Evolutionary conservation across 305 asterid genomes (phyloP), one percentile per base, ranked within the genome.

Genomic region (Fraxinus dipetala): DNA sequence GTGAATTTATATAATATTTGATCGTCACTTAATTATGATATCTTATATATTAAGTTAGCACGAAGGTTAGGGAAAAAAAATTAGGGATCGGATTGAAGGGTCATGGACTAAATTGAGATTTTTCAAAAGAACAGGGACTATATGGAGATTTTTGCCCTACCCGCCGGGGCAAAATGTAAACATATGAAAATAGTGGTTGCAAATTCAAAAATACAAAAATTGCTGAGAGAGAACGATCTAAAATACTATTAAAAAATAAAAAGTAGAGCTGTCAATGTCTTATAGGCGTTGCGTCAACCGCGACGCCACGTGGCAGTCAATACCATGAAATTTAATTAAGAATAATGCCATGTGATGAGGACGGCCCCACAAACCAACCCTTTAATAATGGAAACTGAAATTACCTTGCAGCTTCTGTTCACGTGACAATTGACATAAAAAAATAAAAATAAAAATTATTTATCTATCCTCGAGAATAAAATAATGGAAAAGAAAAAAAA

Each of bases 241-340:
- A 45, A 45, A 36, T 36, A 36, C 43, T 36, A 36, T 48, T 40
- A 9, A 40, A 40, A 40, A 40, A 40, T 9, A 45, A 14, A 78
- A 78, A 24, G 1, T 6, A 3, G 81, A 35, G 76, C 76, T 24
- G 76, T 78, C 76, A 63, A 63, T 65, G 67, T 36, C 81, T 74
- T 40, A 18, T 54, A 32, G 26, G 67, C 8, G 6, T 56, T 56
- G 2, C 10, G 10, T 54, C 65, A 56, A 18, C 1, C 63, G 2
- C 67, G 10, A 56, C 13, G 28, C 30, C 13, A 59, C 69, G 69
- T 59, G 69, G 69, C 28, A 59, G 28, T 59, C 69, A 20, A 59
- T 8, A 14, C 69, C 6, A 18, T 40, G 14, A 40, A 40, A 40
- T 40, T 40, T 40, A 40, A 40, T 40, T 10, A 40, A 40, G 28